Evolutionary conservation across 2,329 filamentous ascomycete genomes (phyloP).

Genomic region (Fusarium setosum): DNA sequence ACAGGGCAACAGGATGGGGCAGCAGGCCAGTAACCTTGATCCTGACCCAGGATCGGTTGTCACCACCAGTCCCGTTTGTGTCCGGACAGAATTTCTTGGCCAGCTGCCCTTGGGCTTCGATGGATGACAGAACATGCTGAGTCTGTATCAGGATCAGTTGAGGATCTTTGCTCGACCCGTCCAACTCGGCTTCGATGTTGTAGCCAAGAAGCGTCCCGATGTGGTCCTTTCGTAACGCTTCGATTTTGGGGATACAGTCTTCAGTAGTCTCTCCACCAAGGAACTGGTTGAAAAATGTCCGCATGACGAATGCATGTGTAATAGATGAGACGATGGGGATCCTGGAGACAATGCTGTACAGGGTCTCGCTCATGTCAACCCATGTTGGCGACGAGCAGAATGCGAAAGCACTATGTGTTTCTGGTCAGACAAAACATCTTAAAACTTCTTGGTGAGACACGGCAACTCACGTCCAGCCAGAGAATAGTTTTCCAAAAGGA

Average conservation of each 20-base stretch:
- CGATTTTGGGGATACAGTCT: conserved; percentile 35
- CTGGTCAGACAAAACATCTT: not conserved
- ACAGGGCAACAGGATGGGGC: conserved; percentile 24
- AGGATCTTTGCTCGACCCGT: conserved; percentile 37
- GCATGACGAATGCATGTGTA: conserved; percentile 23
- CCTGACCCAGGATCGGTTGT: conserved; percentile 31
- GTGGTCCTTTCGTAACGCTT: conserved; percentile 14
- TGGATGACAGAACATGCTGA: conserved; percentile 26
- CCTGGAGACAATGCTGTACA: conserved; percentile 23
- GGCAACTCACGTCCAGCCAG: conserved; percentile 11
- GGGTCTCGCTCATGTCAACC: conserved; percentile 31
- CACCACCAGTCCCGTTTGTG: conserved; percentile 11
- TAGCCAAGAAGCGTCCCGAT: conserved; percentile 35
- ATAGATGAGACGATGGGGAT: conserved; percentile 32
- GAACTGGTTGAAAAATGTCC: conserved; percentile 36
- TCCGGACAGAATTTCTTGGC: conserved; percentile 24
- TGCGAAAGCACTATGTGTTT: conserved; percentile 22
- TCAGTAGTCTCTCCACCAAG: conserved; percentile 20
- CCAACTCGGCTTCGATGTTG: conserved; percentile 34
- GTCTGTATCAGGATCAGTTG: conserved; percentile 31
- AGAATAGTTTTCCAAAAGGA: conserved; percentile 4
- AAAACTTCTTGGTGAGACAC: not conserved
- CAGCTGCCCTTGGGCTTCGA: conserved; percentile 25
- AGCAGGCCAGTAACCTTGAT: conserved; percentile 35
- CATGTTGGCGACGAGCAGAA: conserved; percentile 37